These are phyloP conservation scores for Podospora bellae-mahoneyi DNA, from an alignment of 495 filamentous ascomycete genomes.

Conservation along the genomic window DNA sequence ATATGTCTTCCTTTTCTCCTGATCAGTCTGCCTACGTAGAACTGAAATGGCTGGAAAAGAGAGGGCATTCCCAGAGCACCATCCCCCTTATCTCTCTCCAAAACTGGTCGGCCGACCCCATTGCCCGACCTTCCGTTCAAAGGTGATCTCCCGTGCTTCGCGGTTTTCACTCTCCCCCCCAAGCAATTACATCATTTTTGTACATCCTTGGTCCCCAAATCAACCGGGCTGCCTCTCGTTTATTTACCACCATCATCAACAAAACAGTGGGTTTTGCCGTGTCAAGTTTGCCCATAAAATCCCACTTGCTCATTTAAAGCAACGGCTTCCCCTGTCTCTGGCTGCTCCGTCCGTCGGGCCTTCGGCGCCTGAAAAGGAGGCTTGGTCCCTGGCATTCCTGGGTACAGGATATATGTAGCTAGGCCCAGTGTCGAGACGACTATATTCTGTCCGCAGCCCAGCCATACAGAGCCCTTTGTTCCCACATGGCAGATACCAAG, in stretches of 20 bases:
- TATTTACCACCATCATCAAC: not conserved
- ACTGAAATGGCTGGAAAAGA: no score
- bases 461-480: not conserved
- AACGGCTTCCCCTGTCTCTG: constrained; percentile 6
- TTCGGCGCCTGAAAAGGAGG: constrained; percentile 15
- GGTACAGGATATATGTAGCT: no score
- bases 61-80: no score
- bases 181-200: not conserved
- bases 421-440: no score
- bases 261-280: not conserved
- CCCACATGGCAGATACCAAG: constrained; percentile 2
- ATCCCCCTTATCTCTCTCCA: no score
- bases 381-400: not conserved
- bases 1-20: not conserved
- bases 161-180: not conserved
- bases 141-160: not conserved
- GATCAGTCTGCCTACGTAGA: not conserved
- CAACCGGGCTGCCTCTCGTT: not conserved
- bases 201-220: not conserved
- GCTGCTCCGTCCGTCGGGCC: not conserved
- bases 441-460: no score
- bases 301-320: constrained; percentile 14
- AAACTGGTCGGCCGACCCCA: not conserved
- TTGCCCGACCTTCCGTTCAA: no score
- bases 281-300: not conserved